Conservation (phyloP, 192 early-diverging fungal species). For the Backusella luteola region DNA sequence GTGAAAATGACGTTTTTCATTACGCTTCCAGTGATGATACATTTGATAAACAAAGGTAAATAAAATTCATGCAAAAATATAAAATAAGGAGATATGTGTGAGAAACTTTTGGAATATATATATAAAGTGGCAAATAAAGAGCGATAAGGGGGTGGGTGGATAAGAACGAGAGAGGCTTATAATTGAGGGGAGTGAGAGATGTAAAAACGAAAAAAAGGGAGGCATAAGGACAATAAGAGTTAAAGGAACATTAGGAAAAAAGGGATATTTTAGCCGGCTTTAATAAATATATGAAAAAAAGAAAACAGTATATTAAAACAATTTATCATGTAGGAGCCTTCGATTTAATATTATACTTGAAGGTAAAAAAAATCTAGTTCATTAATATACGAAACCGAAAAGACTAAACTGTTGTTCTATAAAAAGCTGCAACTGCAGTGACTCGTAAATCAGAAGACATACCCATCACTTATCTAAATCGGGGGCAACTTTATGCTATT, state of each 20-base stretch:
- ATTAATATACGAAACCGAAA: not conserved
- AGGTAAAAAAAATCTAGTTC: slow-evolving; percentile 11
- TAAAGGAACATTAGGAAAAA: slow-evolving; percentile 1
- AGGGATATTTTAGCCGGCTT: not conserved
- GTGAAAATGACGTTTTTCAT: slow-evolving; percentile 9
- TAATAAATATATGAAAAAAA: not conserved
- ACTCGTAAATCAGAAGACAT: slow-evolving; percentile 29
- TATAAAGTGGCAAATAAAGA: slow-evolving; percentile 3
- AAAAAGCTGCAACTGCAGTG: slow-evolving; percentile 21
- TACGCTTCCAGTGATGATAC: not conserved
- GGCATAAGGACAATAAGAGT: not conserved
- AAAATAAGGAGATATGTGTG: not conserved
- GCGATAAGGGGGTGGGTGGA: not conserved
- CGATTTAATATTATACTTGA: slow-evolving; percentile 21
- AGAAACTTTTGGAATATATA: not conserved
- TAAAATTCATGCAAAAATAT: not conserved
- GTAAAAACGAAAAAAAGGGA: not conserved
- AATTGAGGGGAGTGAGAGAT: not conserved
- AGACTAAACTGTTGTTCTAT: not conserved
- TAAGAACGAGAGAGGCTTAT: not conserved
- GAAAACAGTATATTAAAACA: not conserved
- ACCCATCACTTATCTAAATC: slow-evolving; percentile 26
- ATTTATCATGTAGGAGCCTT: not conserved
- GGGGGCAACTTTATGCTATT: slow-evolving; percentile 58
- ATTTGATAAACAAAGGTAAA: slow-evolving; percentile 2